These are phyloP conservation scores for Trifolium fragiferum DNA, from an alignment of 306 rosid species.

Conservation along the genomic window DNA sequence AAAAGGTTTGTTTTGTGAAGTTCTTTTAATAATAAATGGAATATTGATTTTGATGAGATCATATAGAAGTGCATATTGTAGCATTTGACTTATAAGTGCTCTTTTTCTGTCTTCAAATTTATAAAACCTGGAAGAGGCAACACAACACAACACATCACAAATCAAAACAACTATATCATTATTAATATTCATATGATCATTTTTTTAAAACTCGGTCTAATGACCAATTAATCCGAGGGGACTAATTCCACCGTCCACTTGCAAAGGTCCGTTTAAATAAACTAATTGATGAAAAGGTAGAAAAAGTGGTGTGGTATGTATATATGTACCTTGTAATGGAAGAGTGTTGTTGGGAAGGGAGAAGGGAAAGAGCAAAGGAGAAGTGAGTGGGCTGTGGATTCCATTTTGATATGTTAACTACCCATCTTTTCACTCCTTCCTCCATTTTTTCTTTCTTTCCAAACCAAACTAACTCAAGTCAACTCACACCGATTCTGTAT, in stretches of 20 bases:
- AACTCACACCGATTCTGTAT: no score
- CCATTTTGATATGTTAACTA: constrained; percentile 78
- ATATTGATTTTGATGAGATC: constrained; percentile 50
- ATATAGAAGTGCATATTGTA: constrained; percentile 72
- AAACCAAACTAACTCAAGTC: no score
- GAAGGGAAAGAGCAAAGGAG: constrained; percentile 62
- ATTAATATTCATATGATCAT: no score
- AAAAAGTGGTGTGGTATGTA: no score
- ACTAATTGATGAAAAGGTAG: not conserved
- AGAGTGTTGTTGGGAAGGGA: constrained; percentile 59
- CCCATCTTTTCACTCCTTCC: constrained; percentile 75
- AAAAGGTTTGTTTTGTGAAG: constrained; percentile 82
- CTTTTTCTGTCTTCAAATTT: constrained; percentile 72
- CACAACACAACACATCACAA: no score
- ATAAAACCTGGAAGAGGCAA: not conserved
- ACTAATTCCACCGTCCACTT: no score
- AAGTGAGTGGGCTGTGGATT: constrained; percentile 62
- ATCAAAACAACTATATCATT: no score
- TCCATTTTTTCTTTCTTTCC: constrained; percentile 41
- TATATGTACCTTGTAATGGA: constrained; percentile 59
- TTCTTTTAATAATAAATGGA: constrained; percentile 62
- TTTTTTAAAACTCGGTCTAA: no score
- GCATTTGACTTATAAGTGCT: constrained; percentile 82
- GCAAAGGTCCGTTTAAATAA: no score
- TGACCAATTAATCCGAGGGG: no score